Evolutionary conservation across 2,329 filamentous ascomycete genomes (phyloP).

Genomic region (Aspergillus ustus): DNA sequence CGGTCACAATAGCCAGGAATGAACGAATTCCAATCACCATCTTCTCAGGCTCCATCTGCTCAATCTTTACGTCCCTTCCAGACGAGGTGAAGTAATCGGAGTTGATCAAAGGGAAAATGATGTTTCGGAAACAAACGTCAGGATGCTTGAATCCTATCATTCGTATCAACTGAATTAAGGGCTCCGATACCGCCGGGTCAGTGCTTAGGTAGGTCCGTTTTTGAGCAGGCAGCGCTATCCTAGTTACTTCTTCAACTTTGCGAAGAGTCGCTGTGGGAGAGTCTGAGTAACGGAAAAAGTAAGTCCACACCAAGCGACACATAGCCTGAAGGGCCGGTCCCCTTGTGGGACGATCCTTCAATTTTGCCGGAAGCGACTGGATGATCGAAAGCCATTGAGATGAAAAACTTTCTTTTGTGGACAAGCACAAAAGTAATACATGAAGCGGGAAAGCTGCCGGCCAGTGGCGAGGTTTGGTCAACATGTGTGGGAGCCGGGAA

Average conservation of each 20-base stretch:
- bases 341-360: slow-evolving; percentile 81
- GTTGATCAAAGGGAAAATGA: slow-evolving; percentile 95
- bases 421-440: slow-evolving; percentile 84
- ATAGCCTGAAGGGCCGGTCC: slow-evolving; percentile 85
- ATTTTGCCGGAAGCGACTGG: slow-evolving; percentile 74
- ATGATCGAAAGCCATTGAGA: slow-evolving; percentile 86
- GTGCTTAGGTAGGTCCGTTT: slow-evolving; percentile 81
- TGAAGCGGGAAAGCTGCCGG: slow-evolving; percentile 84
- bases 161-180: slow-evolving; percentile 88
- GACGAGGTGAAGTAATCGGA: slow-evolving; percentile 78
- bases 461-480: slow-evolving; percentile 93
- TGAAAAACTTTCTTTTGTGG: slow-evolving; percentile 79
- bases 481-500: slow-evolving; percentile 79
- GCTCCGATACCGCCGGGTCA: slow-evolving; percentile 82
- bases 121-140: slow-evolving; percentile 87
- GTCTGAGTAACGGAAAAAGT: slow-evolving; percentile 83
- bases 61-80: slow-evolving; percentile 78
- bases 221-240: slow-evolving; percentile 78
- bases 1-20: slow-evolving; percentile 89
- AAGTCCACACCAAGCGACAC: slow-evolving; percentile 90
- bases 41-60: slow-evolving; percentile 91
- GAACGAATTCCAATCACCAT: slow-evolving; percentile 97
- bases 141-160: slow-evolving; percentile 94
- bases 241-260: slow-evolving; percentile 88
- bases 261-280: slow-evolving; percentile 68